A percentile compares a stretch with the other conserved stretches of the same genome.
These are phyloP conservation scores for Coemansia sp. DNA, from an alignment of 192 early-diverging fungal genomes.

Conservation along the genomic window DNA sequence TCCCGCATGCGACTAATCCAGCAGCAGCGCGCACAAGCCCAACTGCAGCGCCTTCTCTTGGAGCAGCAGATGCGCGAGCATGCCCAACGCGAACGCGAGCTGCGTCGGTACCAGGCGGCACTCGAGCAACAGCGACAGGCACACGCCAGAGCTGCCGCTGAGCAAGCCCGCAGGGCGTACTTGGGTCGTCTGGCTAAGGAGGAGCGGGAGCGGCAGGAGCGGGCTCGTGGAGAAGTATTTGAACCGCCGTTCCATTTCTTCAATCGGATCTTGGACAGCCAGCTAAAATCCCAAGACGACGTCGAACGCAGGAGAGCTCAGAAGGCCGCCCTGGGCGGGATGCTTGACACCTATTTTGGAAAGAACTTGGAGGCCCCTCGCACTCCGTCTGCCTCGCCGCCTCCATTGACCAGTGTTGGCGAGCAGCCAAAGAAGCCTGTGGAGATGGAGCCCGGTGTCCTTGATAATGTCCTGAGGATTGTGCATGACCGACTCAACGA, in stretches of 20 bases:
- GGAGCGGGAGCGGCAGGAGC: conserved; percentile 20
- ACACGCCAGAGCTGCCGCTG: conserved; percentile 17
- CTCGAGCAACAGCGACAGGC: conserved; percentile 25
- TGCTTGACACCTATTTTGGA: conserved; percentile 41
- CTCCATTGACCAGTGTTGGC: neutral
- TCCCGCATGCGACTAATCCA: conserved; percentile 31
- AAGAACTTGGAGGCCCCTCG: neutral
- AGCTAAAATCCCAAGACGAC: conserved; percentile 35
- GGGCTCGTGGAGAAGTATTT: conserved; percentile 3
- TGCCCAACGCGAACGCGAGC: conserved; percentile 21
- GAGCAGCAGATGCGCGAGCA: conserved; percentile 30
- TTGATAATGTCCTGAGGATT: conserved; percentile 39
- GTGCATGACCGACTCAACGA: conserved; percentile 38
- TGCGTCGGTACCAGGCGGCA: conserved; percentile 19
- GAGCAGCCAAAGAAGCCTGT: conserved; percentile 1
- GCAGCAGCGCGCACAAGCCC: conserved; percentile 33
- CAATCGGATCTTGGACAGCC: conserved; percentile 32
- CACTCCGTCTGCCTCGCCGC: neutral
- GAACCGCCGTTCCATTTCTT: conserved; percentile 46
- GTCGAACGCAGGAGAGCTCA: conserved; percentile 34
- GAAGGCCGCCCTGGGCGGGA: conserved; percentile 16
- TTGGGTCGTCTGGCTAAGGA: conserved; percentile 15
- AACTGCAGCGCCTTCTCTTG: conserved; percentile 24
- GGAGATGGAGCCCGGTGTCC: conserved; percentile 15
- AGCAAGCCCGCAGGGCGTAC: conserved; percentile 21